Evolutionary conservation across 2,329 filamentous ascomycete genomes (phyloP).

Genomic region (Cladosporium colombiae): DNA sequence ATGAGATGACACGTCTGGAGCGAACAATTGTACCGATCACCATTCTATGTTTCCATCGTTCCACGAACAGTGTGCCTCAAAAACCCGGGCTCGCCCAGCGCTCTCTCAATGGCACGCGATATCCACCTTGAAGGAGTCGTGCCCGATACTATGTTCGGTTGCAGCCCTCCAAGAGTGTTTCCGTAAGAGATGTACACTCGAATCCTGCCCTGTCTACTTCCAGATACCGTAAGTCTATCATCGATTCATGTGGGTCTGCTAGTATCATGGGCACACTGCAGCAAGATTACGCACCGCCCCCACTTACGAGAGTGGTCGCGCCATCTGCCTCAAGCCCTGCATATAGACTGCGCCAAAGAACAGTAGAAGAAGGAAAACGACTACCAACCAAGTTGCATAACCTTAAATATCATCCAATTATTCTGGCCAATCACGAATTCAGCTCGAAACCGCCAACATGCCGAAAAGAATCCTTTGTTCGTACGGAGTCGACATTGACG

Average conservation of each 20-base stretch:
- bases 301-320: neutral
- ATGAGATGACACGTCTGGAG: neutral
- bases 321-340: neutral
- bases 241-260: neutral
- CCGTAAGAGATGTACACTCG: too few species aligned
- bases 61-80: neutral
- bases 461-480: constrained; percentile 20
- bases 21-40: neutral
- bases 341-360: neutral
- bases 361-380: neutral
- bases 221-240: neutral
- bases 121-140: neutral
- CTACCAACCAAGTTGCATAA: neutral
- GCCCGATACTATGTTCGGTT: neutral
- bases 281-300: neutral
- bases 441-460: neutral
- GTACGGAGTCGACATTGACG: constrained; percentile 65
- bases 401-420: neutral
- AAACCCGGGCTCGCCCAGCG: neutral
- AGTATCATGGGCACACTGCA: neutral
- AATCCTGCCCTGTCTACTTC: neutral
- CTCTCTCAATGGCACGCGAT: neutral
- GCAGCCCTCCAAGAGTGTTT: neutral
- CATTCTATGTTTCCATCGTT: neutral
- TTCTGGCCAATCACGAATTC: neutral